phyloP scores from a whole-genome alignment of 2,329 filamentous ascomycete species.

The Trichoderma atrobrunneum region DNA sequence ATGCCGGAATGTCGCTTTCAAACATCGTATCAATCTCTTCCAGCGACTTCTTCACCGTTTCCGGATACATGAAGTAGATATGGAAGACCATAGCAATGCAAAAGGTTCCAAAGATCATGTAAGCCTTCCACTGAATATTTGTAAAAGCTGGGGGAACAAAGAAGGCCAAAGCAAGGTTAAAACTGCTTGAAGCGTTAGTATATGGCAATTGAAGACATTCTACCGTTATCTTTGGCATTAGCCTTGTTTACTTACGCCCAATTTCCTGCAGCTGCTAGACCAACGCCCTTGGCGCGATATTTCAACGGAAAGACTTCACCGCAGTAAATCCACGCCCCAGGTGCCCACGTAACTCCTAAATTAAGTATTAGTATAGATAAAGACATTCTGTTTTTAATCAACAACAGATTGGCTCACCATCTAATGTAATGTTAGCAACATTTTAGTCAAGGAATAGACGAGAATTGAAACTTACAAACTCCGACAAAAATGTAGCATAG shows the following conservation, averaged over 20 bases:
- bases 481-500: no score
- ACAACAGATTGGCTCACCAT: no score
- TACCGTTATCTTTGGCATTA: neutral
- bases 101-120: slow-evolving; percentile 2
- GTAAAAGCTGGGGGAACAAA: slow-evolving; percentile 34
- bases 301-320: slow-evolving; percentile 5
- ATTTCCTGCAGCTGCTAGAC: slow-evolving; percentile 45
- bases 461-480: no score
- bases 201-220: neutral
- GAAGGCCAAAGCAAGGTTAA: slow-evolving; percentile 40
- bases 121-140: neutral
- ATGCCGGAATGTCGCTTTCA: neutral
- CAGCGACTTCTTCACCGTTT: neutral
- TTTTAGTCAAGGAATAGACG: no score
- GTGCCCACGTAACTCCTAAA: neutral
- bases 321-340: neutral
- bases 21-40: neutral
- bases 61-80: neutral
- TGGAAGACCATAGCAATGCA: slow-evolving; percentile 5
- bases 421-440: no score
- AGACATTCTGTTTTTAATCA: neutral
- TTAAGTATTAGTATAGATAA: neutral
- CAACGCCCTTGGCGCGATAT: slow-evolving; percentile 46
- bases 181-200: slow-evolving; percentile 18
- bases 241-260: slow-evolving; percentile 25